A percentile compares a stretch with the other conserved stretches of the same genome.
phyloP scores from a whole-genome alignment of 1,284 basidiomycete species.

The Austroboletus rostrupii region DNA sequence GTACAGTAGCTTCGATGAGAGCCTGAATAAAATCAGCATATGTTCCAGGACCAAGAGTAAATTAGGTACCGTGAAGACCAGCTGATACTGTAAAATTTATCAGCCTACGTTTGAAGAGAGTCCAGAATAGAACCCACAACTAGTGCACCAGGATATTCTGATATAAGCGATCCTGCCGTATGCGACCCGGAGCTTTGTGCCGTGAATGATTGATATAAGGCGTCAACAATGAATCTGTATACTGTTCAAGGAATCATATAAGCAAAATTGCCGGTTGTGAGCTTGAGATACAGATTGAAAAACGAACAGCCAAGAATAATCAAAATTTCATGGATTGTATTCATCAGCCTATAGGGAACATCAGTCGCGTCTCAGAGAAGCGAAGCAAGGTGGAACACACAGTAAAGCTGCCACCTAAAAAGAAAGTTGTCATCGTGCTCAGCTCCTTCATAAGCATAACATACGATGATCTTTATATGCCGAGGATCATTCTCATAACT shows the following conservation, averaged over 20 bases:
- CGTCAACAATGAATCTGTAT: conserved; percentile 13
- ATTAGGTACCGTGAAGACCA: conserved; percentile 1
- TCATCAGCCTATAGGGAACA: conserved; percentile 1
- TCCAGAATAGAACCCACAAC: conserved; percentile 5
- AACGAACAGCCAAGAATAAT: conserved; percentile 7
- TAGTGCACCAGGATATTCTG: conserved; percentile 7
- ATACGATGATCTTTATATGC: conserved; percentile 11
- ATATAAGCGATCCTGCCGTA: no score
- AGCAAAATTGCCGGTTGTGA: not conserved
- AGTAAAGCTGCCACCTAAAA: conserved; percentile 9
- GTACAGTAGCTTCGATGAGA: not conserved
- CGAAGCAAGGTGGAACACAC: not conserved
- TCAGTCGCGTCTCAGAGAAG: not conserved
- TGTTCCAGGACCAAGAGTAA: not conserved
- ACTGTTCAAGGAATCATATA: not conserved
- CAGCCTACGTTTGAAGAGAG: not conserved
- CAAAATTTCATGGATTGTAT: conserved; percentile 8
- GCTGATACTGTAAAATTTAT: conserved; percentile 8
- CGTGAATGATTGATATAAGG: not conserved
- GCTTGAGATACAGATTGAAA: not conserved
- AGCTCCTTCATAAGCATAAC: not conserved
- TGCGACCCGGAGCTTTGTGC: no score
- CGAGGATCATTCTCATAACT: conserved; percentile 14
- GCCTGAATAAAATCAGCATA: conserved; percentile 2
- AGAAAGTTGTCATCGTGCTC: not conserved